phyloP scores from a whole-genome alignment of 805 yeast species.

The Scheffersomyces stipitis region DNA sequence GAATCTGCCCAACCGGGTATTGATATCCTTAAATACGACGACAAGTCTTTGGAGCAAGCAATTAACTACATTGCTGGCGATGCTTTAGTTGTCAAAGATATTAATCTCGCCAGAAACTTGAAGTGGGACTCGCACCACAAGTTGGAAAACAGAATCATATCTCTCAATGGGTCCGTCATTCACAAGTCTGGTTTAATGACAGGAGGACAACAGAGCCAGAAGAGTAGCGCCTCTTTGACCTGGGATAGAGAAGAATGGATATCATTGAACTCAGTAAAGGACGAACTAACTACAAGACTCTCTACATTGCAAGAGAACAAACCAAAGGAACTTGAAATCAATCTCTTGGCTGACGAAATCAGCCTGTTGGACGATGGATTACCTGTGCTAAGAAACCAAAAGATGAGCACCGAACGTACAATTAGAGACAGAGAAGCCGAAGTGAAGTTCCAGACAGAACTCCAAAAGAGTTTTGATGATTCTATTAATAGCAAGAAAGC shows the following conservation, averaged over 20 bases:
- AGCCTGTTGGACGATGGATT: conserved; percentile 41
- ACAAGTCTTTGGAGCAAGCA: conserved; percentile 68
- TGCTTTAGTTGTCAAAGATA: conserved; percentile 71
- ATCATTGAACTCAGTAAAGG: conserved; percentile 50
- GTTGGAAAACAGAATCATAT: conserved; percentile 61
- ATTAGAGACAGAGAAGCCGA: conserved; percentile 50
- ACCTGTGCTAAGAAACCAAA: conserved; percentile 44
- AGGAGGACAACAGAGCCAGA: conserved; percentile 68
- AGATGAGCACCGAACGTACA: conserved; percentile 43
- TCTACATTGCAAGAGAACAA: conserved; percentile 45
- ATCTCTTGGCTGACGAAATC: conserved; percentile 56
- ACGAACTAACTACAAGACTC: conserved; percentile 51
- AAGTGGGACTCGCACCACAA: conserved; percentile 55
- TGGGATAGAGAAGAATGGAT: conserved; percentile 77
- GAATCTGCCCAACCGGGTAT: conserved; percentile 61
- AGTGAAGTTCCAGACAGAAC: conserved; percentile 45
- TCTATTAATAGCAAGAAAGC: conserved; percentile 15
- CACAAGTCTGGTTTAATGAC: conserved; percentile 90
- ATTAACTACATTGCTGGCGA: conserved; percentile 78
- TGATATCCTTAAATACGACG: conserved; percentile 71
- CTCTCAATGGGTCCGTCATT: conserved; percentile 81
- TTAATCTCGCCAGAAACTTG: conserved; percentile 66
- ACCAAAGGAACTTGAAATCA: conserved; percentile 57
- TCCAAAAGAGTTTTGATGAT: conserved; percentile 17
- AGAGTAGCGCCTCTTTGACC: conserved; percentile 37